Conservation (phyloP, 1,139 yeast genomes). For the Hemisphaericaspora xylofermentans region DNA sequence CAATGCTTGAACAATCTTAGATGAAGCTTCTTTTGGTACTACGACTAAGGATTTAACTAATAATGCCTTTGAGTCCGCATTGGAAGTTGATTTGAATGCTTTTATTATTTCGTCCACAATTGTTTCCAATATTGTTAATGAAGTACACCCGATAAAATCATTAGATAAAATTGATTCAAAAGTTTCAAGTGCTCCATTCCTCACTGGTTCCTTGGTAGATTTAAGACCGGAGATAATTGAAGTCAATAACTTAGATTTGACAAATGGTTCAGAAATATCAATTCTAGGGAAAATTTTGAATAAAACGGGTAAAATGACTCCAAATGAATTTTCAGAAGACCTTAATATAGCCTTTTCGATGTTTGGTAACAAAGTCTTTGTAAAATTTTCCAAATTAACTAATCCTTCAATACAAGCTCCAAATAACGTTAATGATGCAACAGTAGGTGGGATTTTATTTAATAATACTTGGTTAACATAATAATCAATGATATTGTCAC, state of each 20-base stretch:
- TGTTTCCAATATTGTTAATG: constrained; percentile 17
- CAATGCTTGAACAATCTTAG: constrained; percentile 42
- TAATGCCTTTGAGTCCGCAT: constrained; percentile 62
- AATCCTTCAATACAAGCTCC: constrained; percentile 43
- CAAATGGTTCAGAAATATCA: constrained; percentile 18
- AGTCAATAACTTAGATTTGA: constrained; percentile 50
- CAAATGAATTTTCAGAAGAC: constrained; percentile 74
- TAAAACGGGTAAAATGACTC: constrained; percentile 50
- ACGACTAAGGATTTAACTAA: constrained; percentile 15
- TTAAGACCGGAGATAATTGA: constrained; percentile 67
- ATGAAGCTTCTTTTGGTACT: constrained; percentile 24
- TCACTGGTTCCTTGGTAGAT: constrained; percentile 66
- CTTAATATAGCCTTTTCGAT: constrained; percentile 78
- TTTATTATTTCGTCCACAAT: constrained; percentile 55
- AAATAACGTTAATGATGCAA: constrained; percentile 26
- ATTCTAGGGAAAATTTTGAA: constrained; percentile 33
- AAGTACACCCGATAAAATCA: constrained; percentile 14
- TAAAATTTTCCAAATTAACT: constrained; percentile 44
- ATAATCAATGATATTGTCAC: constrained; percentile 19
- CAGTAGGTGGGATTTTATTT: constrained; percentile 40
- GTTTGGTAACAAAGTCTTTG: constrained; percentile 49
- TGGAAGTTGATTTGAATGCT: constrained; percentile 58
- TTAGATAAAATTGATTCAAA: constrained; percentile 28
- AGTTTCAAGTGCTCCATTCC: constrained; percentile 51
- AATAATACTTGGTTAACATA: constrained; percentile 41